Evolutionary conservation across 305 asterid genomes (phyloP).

Genomic region (Fraxinus latifolia): DNA sequence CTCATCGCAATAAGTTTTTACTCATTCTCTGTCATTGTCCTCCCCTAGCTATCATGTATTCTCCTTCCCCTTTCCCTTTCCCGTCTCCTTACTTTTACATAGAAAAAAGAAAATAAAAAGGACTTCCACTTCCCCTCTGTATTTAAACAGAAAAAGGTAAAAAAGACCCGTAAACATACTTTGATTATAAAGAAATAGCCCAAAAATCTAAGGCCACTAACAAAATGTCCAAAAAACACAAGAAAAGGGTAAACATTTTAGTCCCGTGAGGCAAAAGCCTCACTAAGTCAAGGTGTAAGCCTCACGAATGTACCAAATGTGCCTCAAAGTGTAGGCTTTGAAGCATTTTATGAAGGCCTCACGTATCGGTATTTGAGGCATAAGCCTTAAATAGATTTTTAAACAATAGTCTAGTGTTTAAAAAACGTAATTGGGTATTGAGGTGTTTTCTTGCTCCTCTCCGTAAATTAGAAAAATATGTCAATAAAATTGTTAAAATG

Average conservation of each 20-base stretch:
- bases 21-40: background rate
- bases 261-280: background rate
- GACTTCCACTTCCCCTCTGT: background rate
- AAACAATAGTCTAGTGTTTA: background rate
- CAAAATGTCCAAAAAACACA: background rate
- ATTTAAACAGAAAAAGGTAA: background rate
- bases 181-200: background rate
- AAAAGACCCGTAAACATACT: background rate
- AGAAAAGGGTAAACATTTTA: background rate
- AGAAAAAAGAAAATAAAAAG: background rate
- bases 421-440: background rate
- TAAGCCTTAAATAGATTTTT: background rate
- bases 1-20: background rate
- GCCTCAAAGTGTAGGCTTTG: background rate
- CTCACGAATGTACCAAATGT: background rate
- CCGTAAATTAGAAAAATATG: background rate
- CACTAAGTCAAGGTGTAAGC: background rate
- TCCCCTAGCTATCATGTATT: background rate
- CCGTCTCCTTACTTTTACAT: background rate
- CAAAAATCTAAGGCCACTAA: background rate
- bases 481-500: background rate
- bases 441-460: background rate
- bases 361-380: background rate
- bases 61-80: background rate
- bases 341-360: background rate